Base-by-base conservation (phyloP, 2,329 filamentous ascomycete species). In the Cladophialophora chaetospira region DNA sequence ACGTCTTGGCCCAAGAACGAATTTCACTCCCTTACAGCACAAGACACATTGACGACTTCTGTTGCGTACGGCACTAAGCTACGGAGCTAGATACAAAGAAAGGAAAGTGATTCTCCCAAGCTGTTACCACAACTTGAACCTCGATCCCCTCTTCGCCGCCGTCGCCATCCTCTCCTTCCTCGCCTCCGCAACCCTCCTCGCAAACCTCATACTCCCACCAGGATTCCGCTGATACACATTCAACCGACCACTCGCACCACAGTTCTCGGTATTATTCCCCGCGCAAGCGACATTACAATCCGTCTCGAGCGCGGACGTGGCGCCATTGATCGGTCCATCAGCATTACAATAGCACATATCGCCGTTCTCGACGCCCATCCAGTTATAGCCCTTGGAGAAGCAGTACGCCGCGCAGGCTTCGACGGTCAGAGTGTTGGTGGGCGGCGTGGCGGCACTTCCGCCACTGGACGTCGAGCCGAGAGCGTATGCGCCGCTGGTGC, bases 361-460 rank as follows among this genome's bases (percentile, higher is more conserved):
- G 11, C 66, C 65, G 57, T 73, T 75, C 57, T 77, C 74, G 4
- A 75, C 67, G 48, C 74, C 75, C 44, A 71, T 72, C 61, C 70
- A 74, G 1, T 58, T 62, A 36, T 70, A 72, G 1, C 63, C 66
- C 8, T 60, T 58, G 4, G 45, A 21, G 42, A 57, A 55, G 40
- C 59, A 64, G 25, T 47, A 50, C 0, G 50, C 48, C 9, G 55
- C 58, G 43, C 65, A 66, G 15, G 40, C 44, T 33, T 65, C 64
- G 23, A 72, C 64, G 4, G 70, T 73, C 51, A 72, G 70, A 3
- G 31, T 50, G 3, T 26, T 15, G 36, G 36, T 40, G 3, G 44
- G 31, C 42, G 42, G 42, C 26, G 54, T 55, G 5, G 46, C n/a
- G 36, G 29, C 44, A 3, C 35, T 26, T 31, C 49, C 60, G 23